Base-by-base conservation (phyloP, 2,329 filamentous ascomycete genomes). In the Sarocladiaceae sp. region DNA sequence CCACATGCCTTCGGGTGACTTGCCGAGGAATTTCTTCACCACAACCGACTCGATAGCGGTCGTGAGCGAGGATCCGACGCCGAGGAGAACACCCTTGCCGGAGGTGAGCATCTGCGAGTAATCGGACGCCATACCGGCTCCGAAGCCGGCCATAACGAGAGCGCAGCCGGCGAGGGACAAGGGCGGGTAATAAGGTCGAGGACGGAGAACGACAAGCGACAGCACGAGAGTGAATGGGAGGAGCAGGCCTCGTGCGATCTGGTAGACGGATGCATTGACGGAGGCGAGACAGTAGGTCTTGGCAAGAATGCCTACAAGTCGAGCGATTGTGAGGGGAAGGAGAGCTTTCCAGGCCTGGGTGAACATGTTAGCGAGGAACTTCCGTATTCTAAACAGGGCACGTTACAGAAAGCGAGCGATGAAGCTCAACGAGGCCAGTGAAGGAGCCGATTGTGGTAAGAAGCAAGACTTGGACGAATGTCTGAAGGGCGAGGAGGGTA, bases 211-310 rank as follows among this genome's bases (percentile, higher is more conserved):
- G 33, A 55, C 32, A 13, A 55, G 49, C 37, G 53, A 55, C 20
- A 55, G 47, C 43, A 55, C 51, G 43, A 55, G 53, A 10, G 53
- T 55, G 33, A 55, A 55, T 3, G 53, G 53, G 12, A 55, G 47
- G 12, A 55, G 50, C 3, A 55, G 53, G 20, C 53, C 53, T 29
- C 53, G 53, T 10, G 53, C 53, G 46, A 55, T 55, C 39, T 55
- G 53, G 47, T 55, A 55, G 26, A 55, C 53, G 12, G 53, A 55
- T n/a, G 53, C 53, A 34, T 55, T 55, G 40, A 55, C 53, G 1
- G 53, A 55, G 43, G 53, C 53, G 45, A 55, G 53, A 42, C 53
- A 55, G 52, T 55, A 55, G 2, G 53, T 55, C 53, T 55, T 55
- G 29, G 53, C 53, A 46, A 55, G 49, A 33, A 55, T 55, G 26